Evolutionary conservation across 2,329 filamentous ascomycete species (phyloP).

Genomic region (Xylariaceae sp.): DNA sequence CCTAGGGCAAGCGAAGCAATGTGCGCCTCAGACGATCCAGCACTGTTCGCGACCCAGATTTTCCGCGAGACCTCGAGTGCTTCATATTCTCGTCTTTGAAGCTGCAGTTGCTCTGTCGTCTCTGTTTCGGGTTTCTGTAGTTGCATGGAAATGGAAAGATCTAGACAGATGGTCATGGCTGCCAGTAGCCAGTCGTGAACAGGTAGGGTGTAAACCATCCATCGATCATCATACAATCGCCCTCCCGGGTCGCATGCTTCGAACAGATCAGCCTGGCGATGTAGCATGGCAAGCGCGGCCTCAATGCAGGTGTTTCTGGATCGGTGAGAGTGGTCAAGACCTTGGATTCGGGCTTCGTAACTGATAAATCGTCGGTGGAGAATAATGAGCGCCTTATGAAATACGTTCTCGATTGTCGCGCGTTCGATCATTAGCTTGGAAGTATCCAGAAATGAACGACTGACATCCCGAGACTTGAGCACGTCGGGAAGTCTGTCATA

Average conservation of each 20-base stretch:
- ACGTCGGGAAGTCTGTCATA: constrained; percentile 24
- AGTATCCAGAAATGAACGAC: constrained; percentile 26
- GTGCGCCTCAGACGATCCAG: constrained; percentile 16
- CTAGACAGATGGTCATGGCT: constrained; percentile 47
- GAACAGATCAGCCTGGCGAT: constrained; percentile 29
- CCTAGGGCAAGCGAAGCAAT: constrained; percentile 19
- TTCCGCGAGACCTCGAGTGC: constrained; percentile 17
- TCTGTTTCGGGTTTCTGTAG: not conserved
- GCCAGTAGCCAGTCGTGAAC: constrained; percentile 49
- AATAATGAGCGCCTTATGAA: constrained; percentile 30
- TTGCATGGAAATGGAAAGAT: constrained; percentile 24
- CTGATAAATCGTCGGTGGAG: constrained; percentile 30
- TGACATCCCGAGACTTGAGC: constrained; percentile 24
- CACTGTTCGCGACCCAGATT: constrained; percentile 19
- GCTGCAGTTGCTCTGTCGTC: not conserved
- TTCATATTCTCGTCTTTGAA: constrained; percentile 3
- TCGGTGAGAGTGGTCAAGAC: constrained; percentile 14
- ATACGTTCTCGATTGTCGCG: constrained; percentile 28
- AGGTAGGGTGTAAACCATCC: constrained; percentile 43
- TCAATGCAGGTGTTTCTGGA: constrained; percentile 24
- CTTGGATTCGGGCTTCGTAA: constrained; percentile 11
- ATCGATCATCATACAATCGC: constrained; percentile 39
- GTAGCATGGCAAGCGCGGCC: constrained; percentile 25
- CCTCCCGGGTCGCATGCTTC: constrained; percentile 39
- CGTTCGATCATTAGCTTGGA: constrained; percentile 24